These are phyloP conservation scores for Epichloe coenophiala DNA, from an alignment of 2,329 filamentous ascomycete genomes.

Conservation along the genomic window DNA sequence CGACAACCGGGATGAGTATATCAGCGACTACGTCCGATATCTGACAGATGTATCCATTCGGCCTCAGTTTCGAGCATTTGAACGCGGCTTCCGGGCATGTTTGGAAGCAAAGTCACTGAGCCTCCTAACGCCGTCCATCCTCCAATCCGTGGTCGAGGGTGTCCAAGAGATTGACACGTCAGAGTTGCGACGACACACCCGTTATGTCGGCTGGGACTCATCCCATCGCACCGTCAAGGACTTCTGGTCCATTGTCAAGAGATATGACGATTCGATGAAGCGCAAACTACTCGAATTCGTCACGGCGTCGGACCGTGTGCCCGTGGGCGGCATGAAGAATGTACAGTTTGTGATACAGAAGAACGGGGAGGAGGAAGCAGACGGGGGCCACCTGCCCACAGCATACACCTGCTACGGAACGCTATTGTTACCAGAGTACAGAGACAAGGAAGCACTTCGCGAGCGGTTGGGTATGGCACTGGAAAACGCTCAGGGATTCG, in stretches of 20 bases:
- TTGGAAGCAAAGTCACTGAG: slow-evolving; percentile 56
- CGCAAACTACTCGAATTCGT: slow-evolving; percentile 80
- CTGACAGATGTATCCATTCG: slow-evolving; percentile 65
- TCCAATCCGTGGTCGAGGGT: slow-evolving; percentile 75
- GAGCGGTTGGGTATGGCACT: slow-evolving; percentile 70
- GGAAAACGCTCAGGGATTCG: slow-evolving; percentile 81
- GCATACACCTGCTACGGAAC: slow-evolving; percentile 91
- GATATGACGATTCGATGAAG: slow-evolving; percentile 55
- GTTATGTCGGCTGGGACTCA: slow-evolving; percentile 71
- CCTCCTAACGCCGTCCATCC: slow-evolving; percentile 54
- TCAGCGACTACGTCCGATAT: slow-evolving; percentile 75
- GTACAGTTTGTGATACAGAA: slow-evolving; percentile 74
- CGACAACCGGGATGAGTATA: slow-evolving; percentile 63
- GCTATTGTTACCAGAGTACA: slow-evolving; percentile 73
- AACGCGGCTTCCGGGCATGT: slow-evolving; percentile 65
- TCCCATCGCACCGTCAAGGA: slow-evolving; percentile 55
- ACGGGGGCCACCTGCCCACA: slow-evolving; percentile 55
- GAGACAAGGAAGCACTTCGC: slow-evolving; percentile 51
- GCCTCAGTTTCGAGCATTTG: slow-evolving; percentile 69
- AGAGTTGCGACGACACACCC: slow-evolving; percentile 55
- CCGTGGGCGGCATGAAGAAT: slow-evolving; percentile 71
- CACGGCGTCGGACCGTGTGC: slow-evolving; percentile 81
- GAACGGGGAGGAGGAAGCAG: slow-evolving; percentile 50
- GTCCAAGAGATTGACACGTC: slow-evolving; percentile 65
- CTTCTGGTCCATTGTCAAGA: slow-evolving; percentile 73